Percentiles rank a stretch among this genome's conserved stretches.
phyloP scores from a whole-genome alignment of 2,329 filamentous ascomycete species.

The Truncatella angustata region DNA sequence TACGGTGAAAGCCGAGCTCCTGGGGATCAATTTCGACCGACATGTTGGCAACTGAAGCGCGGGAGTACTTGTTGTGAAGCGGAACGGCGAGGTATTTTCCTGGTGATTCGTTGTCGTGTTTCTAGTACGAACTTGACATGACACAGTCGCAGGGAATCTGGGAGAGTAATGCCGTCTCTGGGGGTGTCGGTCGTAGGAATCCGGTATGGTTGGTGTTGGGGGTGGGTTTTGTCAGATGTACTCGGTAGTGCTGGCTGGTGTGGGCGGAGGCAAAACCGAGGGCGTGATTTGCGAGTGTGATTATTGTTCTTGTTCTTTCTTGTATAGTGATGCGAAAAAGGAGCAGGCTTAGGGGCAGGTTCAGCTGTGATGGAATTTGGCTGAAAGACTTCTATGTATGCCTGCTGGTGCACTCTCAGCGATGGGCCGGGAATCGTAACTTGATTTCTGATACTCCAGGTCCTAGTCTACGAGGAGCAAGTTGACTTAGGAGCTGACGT shows the following conservation, averaged over 20 bases:
- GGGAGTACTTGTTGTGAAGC: background rate
- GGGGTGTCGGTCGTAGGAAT: background rate
- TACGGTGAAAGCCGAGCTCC: conserved; percentile 93
- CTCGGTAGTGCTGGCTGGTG: too few species aligned
- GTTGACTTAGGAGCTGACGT: too few species aligned
- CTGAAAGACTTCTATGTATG: too few species aligned
- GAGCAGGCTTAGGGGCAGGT: too few species aligned
- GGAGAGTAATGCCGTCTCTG: background rate
- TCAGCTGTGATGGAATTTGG: too few species aligned
- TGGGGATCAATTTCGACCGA: conserved; percentile 89
- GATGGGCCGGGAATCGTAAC: too few species aligned
- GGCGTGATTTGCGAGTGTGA: too few species aligned
- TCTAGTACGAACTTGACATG: background rate
- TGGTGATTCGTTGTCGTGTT: background rate
- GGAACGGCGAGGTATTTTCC: background rate
- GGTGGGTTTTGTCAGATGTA: conserved; percentile 4
- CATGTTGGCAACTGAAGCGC: conserved; percentile 51
- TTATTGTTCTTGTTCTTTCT: background rate
- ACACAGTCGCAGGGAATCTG: background rate
- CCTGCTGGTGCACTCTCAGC: too few species aligned
- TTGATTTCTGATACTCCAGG: too few species aligned
- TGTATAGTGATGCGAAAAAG: too few species aligned
- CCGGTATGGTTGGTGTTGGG: conserved; percentile 1
- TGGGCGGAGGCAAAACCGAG: conserved; percentile 6
- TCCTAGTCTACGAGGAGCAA: too few species aligned